These are phyloP conservation scores for Trichosanthes cucumerina DNA, from an alignment of 306 rosid genomes.

Conservation along the genomic window DNA sequence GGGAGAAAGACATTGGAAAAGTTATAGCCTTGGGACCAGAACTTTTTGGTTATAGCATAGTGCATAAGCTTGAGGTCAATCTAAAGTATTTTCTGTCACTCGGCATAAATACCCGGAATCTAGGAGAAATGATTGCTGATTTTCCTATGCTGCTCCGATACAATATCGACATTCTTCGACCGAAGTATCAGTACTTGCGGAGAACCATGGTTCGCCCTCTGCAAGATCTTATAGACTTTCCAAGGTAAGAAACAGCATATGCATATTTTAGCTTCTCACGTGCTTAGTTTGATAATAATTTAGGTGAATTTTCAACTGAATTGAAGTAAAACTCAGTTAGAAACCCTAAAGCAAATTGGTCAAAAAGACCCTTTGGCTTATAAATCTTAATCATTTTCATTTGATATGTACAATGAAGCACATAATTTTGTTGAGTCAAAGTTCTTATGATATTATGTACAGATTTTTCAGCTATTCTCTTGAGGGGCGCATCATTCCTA, in stretches of 20 bases:
- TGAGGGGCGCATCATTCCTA: constrained; percentile 69
- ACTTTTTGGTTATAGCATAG: constrained; percentile 79
- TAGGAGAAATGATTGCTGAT: constrained; percentile 85
- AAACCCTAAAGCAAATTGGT: not conserved
- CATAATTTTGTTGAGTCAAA: not conserved
- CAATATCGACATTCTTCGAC: constrained; percentile 63
- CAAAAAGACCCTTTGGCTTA: not conserved
- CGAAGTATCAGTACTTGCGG: constrained; percentile 68
- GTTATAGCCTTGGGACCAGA: constrained; percentile 81
- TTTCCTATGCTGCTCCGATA: constrained; percentile 85
- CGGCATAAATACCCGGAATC: constrained; percentile 42
- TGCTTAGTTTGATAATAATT: not conserved
- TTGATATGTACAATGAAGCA: not conserved
- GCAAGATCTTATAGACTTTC: constrained; percentile 76
- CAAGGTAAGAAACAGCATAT: constrained; percentile 39
- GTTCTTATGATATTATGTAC: constrained; percentile 8
- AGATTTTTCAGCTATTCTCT: constrained; percentile 95
- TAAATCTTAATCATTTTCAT: not conserved
- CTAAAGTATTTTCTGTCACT: constrained; percentile 76
- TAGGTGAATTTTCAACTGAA: not conserved
- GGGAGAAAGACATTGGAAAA: constrained; percentile 54
- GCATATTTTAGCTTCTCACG: not conserved
- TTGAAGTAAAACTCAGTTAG: not conserved
- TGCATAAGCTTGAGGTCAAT: constrained; percentile 64
- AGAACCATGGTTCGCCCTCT: constrained; percentile 77